A percentile compares a stretch with the other conserved stretches of the same genome.
These are phyloP conservation scores for Gossypium herbaceum DNA, from an alignment of 345 rosid species.

Conservation along the genomic window DNA sequence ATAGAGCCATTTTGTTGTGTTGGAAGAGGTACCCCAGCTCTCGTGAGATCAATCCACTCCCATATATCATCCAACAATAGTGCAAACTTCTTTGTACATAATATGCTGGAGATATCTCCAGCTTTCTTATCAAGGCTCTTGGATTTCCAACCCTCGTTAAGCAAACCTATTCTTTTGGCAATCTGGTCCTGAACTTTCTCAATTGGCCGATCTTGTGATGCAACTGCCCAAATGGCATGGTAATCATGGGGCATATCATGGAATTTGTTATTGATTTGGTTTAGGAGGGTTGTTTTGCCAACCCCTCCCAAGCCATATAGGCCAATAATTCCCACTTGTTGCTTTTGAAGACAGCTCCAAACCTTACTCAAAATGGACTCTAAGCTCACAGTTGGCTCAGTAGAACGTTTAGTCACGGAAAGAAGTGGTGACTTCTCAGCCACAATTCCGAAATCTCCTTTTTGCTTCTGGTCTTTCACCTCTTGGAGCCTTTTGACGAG, in stretches of 20 bases:
- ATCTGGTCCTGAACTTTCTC: slow-evolving; percentile 1
- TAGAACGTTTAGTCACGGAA: neutral
- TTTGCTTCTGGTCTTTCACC: neutral
- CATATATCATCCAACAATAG: slow-evolving; percentile 26
- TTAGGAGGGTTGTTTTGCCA: slow-evolving; percentile 25
- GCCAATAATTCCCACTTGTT: neutral
- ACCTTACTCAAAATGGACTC: neutral
- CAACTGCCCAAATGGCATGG: neutral
- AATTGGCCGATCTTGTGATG: neutral
- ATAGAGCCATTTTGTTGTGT: neutral
- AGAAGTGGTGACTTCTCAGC: neutral
- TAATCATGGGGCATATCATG: neutral
- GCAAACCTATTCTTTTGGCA: neutral
- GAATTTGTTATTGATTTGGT: neutral
- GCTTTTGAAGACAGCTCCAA: neutral
- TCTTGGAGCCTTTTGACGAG: neutral
- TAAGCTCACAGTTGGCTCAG: neutral
- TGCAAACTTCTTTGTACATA: slow-evolving; percentile 9
- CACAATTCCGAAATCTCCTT: neutral
- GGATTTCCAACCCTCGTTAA: neutral
- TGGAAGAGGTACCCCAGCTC: slow-evolving; percentile 15
- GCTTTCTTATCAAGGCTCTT: slow-evolving; percentile 6
- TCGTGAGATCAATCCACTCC: slow-evolving; percentile 9
- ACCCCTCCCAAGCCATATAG: slow-evolving; percentile 19
- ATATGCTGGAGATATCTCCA: neutral